A percentile compares a stretch with the other conserved stretches of the same genome.
Conservation (phyloP, 805 yeast genomes). For the Wickerhamomyces subpelliculosus region DNA sequence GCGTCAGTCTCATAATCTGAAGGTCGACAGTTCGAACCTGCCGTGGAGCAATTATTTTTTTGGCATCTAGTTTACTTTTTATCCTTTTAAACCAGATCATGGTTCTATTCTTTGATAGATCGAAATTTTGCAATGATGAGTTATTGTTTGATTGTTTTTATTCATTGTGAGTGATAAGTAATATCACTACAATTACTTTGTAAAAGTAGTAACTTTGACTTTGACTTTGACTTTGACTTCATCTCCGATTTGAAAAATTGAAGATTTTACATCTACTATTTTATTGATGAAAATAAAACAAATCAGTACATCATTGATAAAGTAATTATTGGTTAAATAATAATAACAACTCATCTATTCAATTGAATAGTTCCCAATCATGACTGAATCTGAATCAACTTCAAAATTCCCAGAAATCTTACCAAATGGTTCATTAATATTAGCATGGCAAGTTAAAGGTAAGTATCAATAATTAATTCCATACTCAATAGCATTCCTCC, state of each 20-base stretch:
- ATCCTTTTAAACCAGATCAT: not conserved
- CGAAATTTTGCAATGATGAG: too few species aligned
- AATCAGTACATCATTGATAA: too few species aligned
- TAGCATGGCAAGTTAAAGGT: slow-evolving; percentile 70
- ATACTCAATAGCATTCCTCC: slow-evolving; percentile 1
- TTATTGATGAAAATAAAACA: too few species aligned
- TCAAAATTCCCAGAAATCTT: slow-evolving; percentile 13
- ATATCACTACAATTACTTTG: too few species aligned
- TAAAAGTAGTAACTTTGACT: too few species aligned
- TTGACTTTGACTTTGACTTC: too few species aligned
- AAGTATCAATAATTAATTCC: slow-evolving; percentile 18
- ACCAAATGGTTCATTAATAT: slow-evolving; percentile 49
- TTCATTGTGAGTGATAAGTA: too few species aligned
- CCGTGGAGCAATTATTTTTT: slow-evolving; percentile 35
- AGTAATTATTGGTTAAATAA: too few species aligned
- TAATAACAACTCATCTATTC: too few species aligned
- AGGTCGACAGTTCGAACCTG: slow-evolving; percentile 52
- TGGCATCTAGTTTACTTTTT: not conserved
- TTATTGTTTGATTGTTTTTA: too few species aligned
- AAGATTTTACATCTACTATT: too few species aligned
- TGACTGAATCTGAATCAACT: not conserved
- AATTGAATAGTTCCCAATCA: not conserved
- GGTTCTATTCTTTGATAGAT: not conserved
- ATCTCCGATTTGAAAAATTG: too few species aligned
- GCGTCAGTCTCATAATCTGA: slow-evolving; percentile 54